Evolutionary conservation across 768 basidiomycete genomes (phyloP).

Genomic region (Podaxis sp.): DNA sequence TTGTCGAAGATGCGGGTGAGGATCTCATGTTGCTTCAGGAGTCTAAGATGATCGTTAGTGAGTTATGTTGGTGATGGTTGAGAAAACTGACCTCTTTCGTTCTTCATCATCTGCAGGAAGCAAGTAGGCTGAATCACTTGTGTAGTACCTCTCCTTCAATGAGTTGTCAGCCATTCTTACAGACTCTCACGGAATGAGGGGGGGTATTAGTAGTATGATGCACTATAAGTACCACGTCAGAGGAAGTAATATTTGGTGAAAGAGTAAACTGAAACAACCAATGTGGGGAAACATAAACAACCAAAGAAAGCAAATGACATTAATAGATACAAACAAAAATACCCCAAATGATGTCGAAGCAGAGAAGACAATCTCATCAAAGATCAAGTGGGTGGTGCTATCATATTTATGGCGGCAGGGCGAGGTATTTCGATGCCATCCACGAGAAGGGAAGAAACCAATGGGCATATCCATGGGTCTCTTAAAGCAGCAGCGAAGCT

Average conservation of each 20-base stretch:
- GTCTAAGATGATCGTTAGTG: background rate
- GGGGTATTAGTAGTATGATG: background rate
- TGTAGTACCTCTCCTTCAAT: background rate
- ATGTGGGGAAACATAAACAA: background rate
- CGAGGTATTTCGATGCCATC: background rate
- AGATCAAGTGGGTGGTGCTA: background rate
- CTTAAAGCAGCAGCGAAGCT: conserved; percentile 2
- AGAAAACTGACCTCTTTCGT: background rate
- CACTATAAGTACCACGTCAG: background rate
- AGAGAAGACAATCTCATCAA: background rate
- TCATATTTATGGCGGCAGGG: background rate
- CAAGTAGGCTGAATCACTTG: background rate
- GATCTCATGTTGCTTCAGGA: background rate
- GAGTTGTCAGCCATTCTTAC: background rate
- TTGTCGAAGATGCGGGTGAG: background rate
- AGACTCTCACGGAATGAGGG: background rate
- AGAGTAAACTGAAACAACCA: background rate
- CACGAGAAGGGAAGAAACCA: background rate
- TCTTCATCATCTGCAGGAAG: background rate
- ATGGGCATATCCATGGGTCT: background rate
- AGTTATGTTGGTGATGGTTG: background rate
- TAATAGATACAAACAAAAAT: background rate
- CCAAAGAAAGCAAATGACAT: background rate
- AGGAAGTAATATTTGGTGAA: background rate
- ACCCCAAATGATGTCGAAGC: background rate